phyloP scores from a whole-genome alignment of 108 stramenopile species.

The Skeletonema marinoi region DNA sequence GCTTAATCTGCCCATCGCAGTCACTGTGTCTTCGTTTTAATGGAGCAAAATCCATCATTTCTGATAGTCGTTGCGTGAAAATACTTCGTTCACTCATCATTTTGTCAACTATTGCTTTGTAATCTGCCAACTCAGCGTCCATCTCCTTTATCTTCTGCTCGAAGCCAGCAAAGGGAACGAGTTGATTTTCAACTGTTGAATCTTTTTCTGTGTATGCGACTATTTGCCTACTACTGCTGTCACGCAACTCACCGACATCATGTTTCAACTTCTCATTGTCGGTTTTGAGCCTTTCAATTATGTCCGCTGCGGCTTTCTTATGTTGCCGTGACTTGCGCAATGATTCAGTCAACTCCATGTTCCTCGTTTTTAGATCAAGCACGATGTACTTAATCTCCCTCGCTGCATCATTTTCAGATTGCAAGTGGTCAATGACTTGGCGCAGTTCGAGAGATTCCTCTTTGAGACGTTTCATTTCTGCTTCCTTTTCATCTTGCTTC shows the following conservation, averaged over 20 bases:
- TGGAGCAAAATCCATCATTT: constrained; percentile 7
- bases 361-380: constrained; percentile 18
- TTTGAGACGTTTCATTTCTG: not conserved
- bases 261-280: constrained; percentile 22
- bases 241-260: not conserved
- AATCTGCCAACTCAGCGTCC: constrained; percentile 16
- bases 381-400: constrained; percentile 24
- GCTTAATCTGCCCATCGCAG: constrained; percentile 21
- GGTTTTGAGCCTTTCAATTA: constrained; percentile 20
- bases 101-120: constrained; percentile 16
- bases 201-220: not conserved
- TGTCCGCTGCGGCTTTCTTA: constrained; percentile 13
- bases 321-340: constrained; percentile 12
- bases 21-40: not conserved
- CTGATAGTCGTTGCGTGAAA: constrained; percentile 8
- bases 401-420: constrained; percentile 20
- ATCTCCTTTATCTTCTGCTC: not conserved
- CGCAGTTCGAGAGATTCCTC: constrained; percentile 26
- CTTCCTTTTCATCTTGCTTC: not conserved
- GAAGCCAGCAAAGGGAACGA: constrained; percentile 1
- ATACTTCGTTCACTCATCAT: constrained; percentile 8
- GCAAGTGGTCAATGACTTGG: constrained; percentile 13
- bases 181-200: not conserved
- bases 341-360: constrained; percentile 23
- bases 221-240: not conserved